Conservation (phyloP, 2,329 filamentous ascomycete species). For the Colletotrichum sp. region DNA sequence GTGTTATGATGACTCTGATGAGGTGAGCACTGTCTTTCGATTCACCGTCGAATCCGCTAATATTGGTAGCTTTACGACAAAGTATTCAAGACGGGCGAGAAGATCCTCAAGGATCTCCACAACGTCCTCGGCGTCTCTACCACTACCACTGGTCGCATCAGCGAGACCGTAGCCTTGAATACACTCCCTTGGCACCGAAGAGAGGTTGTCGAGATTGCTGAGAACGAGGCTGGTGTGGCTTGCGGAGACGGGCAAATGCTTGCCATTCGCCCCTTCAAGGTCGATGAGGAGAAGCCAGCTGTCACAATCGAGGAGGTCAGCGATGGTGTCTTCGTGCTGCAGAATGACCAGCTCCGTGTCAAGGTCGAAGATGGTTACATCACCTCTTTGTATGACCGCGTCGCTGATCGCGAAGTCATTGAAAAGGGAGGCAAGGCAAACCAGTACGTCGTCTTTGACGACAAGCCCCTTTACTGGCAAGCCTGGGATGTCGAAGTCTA, state of each 20-base stretch:
- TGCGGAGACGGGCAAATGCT: constrained; percentile 61
- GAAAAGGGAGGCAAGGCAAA: constrained; percentile 79
- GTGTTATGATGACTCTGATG: constrained; percentile 95
- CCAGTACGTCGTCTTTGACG: constrained; percentile 93
- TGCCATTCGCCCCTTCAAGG: constrained; percentile 55
- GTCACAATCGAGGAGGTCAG: constrained; percentile 57
- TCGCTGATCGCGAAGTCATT: constrained; percentile 78
- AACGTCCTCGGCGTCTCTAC: constrained; percentile 68
- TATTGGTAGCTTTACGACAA: constrained; percentile 73
- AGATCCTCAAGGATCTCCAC: constrained; percentile 73
- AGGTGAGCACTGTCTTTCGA: constrained; percentile 49
- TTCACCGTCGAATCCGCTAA: neutral
- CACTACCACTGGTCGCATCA: constrained; percentile 41
- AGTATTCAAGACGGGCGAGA: constrained; percentile 79
- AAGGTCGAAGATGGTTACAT: constrained; percentile 77
- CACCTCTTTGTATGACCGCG: constrained; percentile 81
- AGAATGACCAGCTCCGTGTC: constrained; percentile 79
- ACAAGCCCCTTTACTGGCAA: constrained; percentile 97
- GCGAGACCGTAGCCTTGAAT: constrained; percentile 72
- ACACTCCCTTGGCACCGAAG: constrained; percentile 86
- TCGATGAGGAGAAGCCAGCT: constrained; percentile 45
- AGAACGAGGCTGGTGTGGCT: constrained; percentile 57
- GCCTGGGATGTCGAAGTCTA: constrained; percentile 98
- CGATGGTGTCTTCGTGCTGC: constrained; percentile 74
- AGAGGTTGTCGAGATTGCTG: constrained; percentile 72